Evolutionary conservation across 2,329 filamentous ascomycete species (phyloP), one percentile per base, ranked within the genome.

Genomic region (Exophiala dermatitidis): DNA sequence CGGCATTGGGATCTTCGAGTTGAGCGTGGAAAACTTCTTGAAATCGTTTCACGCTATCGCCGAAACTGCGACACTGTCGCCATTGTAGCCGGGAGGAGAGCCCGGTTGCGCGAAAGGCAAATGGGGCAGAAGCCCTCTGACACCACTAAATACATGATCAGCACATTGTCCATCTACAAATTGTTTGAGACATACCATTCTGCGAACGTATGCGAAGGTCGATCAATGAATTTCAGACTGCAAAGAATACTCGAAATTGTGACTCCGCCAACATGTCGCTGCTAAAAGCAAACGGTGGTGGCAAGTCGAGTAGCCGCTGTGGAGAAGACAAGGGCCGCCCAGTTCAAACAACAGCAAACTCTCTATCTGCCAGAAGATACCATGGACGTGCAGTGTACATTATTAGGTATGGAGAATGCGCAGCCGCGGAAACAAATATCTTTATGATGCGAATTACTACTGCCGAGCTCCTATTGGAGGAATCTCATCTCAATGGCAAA

Each of bases 11-110:
- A 58, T 78, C 78, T 54, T 85, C 77, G 52, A 81, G 74, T 66
- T 86, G 80, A 1, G 83, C 78, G 53, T 81, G 81, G 64, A 87
- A 87, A 54, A 77, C 78, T 66, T 81, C 73, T 59, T 76, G 75
- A 12, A 40, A 60, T 5, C 49, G 44, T 37, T 33, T 43, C 3
- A 44, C 36, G 12, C 37, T 53, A 19, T 43, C 34, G 34, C 46
- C 34, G 12, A 56, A 56, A 26, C 45, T 42, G n/a, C 49, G 50
- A 8, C 7, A 40, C 46, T 52, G 49, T 12, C 19, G 26, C 45
- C 38, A 52, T 46, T 31, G 43, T n/a, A 28, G 29, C 6, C 31
- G 48, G 31, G 7, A 10, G 26, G 45, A 43, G 3, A 31, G 38
- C 4, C 12, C 26, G 31, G 40, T 42, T 5, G 53, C 41, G 33